Percentiles rank a stretch among this genome's conserved stretches.
These are phyloP conservation scores for Starmerella davenportii DNA, from an alignment of 805 yeast species.

Conservation along the genomic window DNA sequence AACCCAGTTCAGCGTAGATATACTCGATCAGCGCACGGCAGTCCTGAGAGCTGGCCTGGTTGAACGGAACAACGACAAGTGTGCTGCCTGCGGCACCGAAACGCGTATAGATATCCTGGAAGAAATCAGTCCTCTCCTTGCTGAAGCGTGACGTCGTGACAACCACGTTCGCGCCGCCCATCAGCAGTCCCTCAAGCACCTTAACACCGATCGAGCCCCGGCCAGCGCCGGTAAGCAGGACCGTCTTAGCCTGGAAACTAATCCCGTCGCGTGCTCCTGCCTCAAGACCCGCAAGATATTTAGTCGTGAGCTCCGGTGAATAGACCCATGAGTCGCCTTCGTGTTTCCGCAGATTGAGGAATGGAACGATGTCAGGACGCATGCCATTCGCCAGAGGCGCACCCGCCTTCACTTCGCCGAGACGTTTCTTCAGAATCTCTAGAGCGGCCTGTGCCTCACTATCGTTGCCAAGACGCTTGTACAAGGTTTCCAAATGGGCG, in stretches of 20 bases:
- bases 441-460: slow-evolving; percentile 17
- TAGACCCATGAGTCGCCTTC: slow-evolving; percentile 63
- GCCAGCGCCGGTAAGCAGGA: slow-evolving; percentile 95
- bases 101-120: slow-evolving; percentile 82
- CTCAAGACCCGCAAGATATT: slow-evolving; percentile 79
- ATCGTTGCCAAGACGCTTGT: slow-evolving; percentile 11
- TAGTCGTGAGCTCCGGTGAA: slow-evolving; percentile 57
- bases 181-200: slow-evolving; percentile 76
- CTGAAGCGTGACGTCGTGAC: slow-evolving; percentile 94
- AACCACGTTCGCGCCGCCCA: slow-evolving; percentile 96
- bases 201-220: slow-evolving; percentile 98
- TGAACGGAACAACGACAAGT: slow-evolving; percentile 92
- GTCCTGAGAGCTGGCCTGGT: slow-evolving; percentile 93
- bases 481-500: slow-evolving; percentile 22
- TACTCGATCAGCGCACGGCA: slow-evolving; percentile 68
- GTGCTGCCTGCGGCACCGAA: slow-evolving; percentile 86
- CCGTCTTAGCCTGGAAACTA: slow-evolving; percentile 72
- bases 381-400: slow-evolving; percentile 16
- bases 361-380: slow-evolving; percentile 62
- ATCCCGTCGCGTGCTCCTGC: slow-evolving; percentile 88
- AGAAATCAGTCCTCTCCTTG: slow-evolving; percentile 84
- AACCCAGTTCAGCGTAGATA: slow-evolving; percentile 74
- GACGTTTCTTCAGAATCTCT: slow-evolving; percentile 16
- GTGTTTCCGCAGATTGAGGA: slow-evolving; percentile 79
- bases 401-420: slow-evolving; percentile 3